A percentile compares a stretch with the other conserved stretches of the same genome.
Evolutionary conservation across 2,329 filamentous ascomycete species (phyloP).

Genomic region (Fusarium zealandicum): DNA sequence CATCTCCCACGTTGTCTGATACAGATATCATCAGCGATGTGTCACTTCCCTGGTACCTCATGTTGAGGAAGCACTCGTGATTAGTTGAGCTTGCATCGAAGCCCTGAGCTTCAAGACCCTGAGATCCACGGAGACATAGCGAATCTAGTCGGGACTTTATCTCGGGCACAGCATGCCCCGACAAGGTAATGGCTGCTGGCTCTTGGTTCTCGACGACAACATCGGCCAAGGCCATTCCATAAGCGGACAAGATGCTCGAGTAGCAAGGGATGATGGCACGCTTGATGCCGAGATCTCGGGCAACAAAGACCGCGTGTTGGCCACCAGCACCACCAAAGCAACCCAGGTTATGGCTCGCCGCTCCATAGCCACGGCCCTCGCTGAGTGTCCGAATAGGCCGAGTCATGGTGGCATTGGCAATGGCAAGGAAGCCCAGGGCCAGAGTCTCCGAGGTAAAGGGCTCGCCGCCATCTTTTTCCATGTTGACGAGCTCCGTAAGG

Average conservation of each 20-base stretch:
- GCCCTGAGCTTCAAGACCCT: slow-evolving; percentile 43
- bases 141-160: slow-evolving; percentile 35
- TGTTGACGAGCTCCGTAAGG: slow-evolving; percentile 45
- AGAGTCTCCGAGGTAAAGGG: slow-evolving; percentile 35
- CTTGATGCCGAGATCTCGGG: slow-evolving; percentile 52
- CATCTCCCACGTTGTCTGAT: slow-evolving; percentile 39
- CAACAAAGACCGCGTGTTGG: slow-evolving; percentile 55
- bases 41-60: slow-evolving; percentile 54
- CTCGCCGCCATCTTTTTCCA: slow-evolving; percentile 30
- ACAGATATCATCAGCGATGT: slow-evolving; percentile 52
- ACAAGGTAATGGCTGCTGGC: slow-evolving; percentile 46
- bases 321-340: slow-evolving; percentile 50
- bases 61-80: slow-evolving; percentile 53
- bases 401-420: slow-evolving; percentile 78
- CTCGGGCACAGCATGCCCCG: slow-evolving; percentile 20
- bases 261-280: slow-evolving; percentile 54
- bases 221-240: slow-evolving; percentile 55
- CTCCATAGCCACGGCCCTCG: slow-evolving; percentile 41
- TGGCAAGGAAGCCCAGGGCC: slow-evolving; percentile 76
- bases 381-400: slow-evolving; percentile 63
- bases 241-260: slow-evolving; percentile 55
- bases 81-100: slow-evolving; percentile 52
- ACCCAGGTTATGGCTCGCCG: slow-evolving; percentile 37
- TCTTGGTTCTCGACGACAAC: slow-evolving; percentile 52
- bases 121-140: slow-evolving; percentile 32